Evolutionary conservation across 495 filamentous ascomycete species (phyloP), one percentile per base, ranked within the genome.

Genomic region (Amniculicola lignicola): DNA sequence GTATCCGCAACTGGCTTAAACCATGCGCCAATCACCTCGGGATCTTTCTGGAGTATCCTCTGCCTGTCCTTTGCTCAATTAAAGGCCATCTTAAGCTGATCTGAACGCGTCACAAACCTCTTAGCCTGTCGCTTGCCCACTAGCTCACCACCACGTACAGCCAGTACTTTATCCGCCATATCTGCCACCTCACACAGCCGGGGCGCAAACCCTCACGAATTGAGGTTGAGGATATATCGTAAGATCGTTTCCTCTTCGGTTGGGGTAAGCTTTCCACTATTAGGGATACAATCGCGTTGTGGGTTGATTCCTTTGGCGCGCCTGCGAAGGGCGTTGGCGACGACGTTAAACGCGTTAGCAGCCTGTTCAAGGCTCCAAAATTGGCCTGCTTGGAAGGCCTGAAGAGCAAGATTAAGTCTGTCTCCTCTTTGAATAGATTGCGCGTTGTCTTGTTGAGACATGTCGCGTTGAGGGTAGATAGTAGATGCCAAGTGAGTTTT

Each of bases 131-230:
- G 18, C 38, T 47, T 54, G 11, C 68, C 59, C 14, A 70, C 65
- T 47, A 14, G 54, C 42, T 31, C 14, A 18, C 50, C 52, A 36
- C 54, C 51, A 31, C 64, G 48, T 33, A 28, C 27, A 44, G 40
- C 15, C 18, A 67, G 67, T 2, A 73, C 50, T 40, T 47, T 33
- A 59, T 70, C 64, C 14, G 70, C 70, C 52, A 72, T 74, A 62
- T 74, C 68, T 69, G 57, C 49, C 1, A 74, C 62, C 62, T 53
- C 40, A 51, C 31, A 15, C 22, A 60, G 33, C 43, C 54, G 53
- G 33, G 64, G 63, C 22, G 59, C 49, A 56, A 65, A 66, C 46
- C 54, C 65, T 62, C 56, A 47, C 14, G 24, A 2, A 63, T 68
- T 61, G 33, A 70, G 35, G 27, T 74, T 55, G 23, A 69, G 38